Base-by-base conservation (phyloP, 2,329 filamentous ascomycete species). In the Claviceps fusiformis region DNA sequence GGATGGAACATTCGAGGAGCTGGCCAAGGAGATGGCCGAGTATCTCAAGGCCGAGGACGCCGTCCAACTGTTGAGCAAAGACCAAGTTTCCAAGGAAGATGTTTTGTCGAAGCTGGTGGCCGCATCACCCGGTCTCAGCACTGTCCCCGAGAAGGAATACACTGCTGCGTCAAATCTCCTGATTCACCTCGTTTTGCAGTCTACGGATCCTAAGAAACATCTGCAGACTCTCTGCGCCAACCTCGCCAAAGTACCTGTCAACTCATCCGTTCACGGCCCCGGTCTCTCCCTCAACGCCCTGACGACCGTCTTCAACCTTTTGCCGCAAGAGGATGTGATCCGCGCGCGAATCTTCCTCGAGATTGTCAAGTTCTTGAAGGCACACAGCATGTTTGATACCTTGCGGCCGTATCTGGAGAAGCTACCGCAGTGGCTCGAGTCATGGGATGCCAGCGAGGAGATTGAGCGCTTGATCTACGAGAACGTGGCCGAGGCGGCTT, bases 111-210 rank as follows among this genome's bases (percentile, higher is more conserved):
- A 90, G 79, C 79, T 98, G 61, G 88, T 97, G 58, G 82, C 85
- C 62, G 87, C 87, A 56, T 89, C 89, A 54, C 73, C 80, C 54
- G 80, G 80, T 52, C 78, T 98, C 68, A 95, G 91, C 73, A 80
- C 81, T 59, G 88, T 90, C 55, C 89, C 92, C 57, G 93, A 98
- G 79, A 95, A 93, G 80, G 92, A 97, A 73, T 93, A 96, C 70
- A 91, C 89, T 58, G 86, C 92, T 57, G 89, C 92, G 58, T 96
- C 96, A 76, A 97, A 98, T 75, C 86, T 97, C 63, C 85, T 98
- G 70, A 85, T 97, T 67, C 89, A 96, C 76, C 85, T 98, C 58
- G 83, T 95, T 62, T 80, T 89, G 65, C 89, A 95, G 74, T 89
- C 90, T 57, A 82, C 87, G 64, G 88, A 91, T 64, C 81, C 87